phyloP scores from a whole-genome alignment of 2,329 filamentous ascomycete genomes.

The Remersonia thermophila region DNA sequence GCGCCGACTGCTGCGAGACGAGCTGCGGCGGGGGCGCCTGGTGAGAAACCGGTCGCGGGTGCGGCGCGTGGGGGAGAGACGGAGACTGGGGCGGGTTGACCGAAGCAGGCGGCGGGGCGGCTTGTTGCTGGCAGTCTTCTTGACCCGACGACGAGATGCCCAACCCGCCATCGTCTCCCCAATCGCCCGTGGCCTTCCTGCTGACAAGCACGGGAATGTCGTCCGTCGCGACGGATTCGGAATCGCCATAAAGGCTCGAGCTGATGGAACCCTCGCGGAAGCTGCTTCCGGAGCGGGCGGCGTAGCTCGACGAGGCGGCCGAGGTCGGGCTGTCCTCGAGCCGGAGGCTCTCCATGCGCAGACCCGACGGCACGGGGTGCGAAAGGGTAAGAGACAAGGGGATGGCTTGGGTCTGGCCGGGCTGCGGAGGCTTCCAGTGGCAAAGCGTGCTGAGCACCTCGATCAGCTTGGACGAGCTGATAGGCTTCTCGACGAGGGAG shows the following conservation, averaged over 20 bases:
- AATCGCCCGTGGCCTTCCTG: conserved; percentile 62
- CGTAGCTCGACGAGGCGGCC: conserved; percentile 61
- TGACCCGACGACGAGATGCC: conserved; percentile 41
- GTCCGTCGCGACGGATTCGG: conserved; percentile 65
- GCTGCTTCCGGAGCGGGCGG: conserved; percentile 57
- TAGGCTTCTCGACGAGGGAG: conserved; percentile 89
- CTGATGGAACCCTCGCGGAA: conserved; percentile 80
- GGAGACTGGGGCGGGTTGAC: conserved; percentile 30
- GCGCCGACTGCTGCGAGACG: conserved; percentile 51
- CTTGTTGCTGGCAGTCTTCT: no score
- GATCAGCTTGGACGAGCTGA: conserved; percentile 79
- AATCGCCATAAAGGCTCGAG: conserved; percentile 78
- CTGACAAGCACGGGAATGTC: conserved; percentile 66
- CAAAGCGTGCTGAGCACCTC: conserved; percentile 81
- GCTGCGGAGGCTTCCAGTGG: conserved; percentile 74
- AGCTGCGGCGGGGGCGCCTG: no score
- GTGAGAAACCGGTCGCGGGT: no score
- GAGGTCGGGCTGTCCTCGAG: conserved; percentile 77
- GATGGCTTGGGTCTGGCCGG: conserved; percentile 30
- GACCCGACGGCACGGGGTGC: conserved; percentile 48
- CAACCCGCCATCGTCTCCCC: conserved; percentile 65
- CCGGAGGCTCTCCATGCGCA: conserved; percentile 51
- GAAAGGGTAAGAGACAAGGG: conserved; percentile 34
- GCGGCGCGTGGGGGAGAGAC: conserved; percentile 19
- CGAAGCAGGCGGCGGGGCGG: conserved; percentile 18